These are phyloP conservation scores for Lactifluus echinatus DNA, from an alignment of 768 basidiomycete species.

Conservation along the genomic window DNA sequence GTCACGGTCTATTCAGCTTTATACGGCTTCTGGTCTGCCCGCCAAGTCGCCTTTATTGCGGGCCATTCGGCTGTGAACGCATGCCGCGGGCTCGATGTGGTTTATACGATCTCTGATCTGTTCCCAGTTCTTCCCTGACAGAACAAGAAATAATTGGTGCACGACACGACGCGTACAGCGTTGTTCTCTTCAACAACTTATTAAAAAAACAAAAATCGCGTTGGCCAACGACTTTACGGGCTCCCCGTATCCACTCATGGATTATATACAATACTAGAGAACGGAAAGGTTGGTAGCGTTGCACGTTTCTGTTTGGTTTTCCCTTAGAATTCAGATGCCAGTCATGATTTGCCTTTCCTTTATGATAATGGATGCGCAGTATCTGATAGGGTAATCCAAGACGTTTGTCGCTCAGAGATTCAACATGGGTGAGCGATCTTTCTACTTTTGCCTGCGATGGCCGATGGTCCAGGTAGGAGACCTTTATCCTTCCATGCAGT, in stretches of 20 bases:
- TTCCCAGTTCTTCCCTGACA: slow-evolving; percentile 30
- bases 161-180: slow-evolving; percentile 48
- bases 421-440: slow-evolving; percentile 33
- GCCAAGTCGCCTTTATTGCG: slow-evolving; percentile 31
- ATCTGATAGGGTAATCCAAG: slow-evolving; percentile 31
- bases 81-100: slow-evolving; percentile 36
- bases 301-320: neutral
- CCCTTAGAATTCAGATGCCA: slow-evolving; percentile 30
- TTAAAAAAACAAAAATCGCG: slow-evolving; percentile 17
- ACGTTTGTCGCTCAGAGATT: slow-evolving; percentile 35
- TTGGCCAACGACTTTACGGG: slow-evolving; percentile 40
- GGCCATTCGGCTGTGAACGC: slow-evolving; percentile 15
- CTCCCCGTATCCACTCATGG: slow-evolving; percentile 37
- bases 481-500: slow-evolving; percentile 39
- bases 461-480: neutral
- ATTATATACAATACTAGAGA: slow-evolving; percentile 36
- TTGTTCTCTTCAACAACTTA: slow-evolving; percentile 38
- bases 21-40: slow-evolving; percentile 47
- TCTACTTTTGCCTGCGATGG: neutral
- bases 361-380: slow-evolving; percentile 45
- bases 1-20: slow-evolving; percentile 53
- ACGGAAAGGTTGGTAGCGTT: slow-evolving; percentile 33
- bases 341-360: slow-evolving; percentile 49
- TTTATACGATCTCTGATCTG: slow-evolving; percentile 40
- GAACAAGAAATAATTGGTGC: slow-evolving; percentile 15